Base-by-base conservation (phyloP, 2,329 filamentous ascomycete species). In the Ceratocystis destructans region DNA sequence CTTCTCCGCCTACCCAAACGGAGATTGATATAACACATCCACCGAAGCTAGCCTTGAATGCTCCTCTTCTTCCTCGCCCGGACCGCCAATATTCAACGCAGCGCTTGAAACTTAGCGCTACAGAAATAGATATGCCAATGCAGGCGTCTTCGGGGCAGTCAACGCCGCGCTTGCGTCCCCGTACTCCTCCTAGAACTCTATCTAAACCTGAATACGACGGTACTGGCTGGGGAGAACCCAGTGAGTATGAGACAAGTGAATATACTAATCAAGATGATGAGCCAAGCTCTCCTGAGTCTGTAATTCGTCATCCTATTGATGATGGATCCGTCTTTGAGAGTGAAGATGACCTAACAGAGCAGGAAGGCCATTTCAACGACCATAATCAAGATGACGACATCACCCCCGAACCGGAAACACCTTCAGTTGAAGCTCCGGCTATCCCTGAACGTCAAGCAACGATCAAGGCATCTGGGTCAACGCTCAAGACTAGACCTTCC, bases 401-500 rank as follows among this genome's bases (percentile, higher is more conserved):
- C 10, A 64, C 64, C 8, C 66, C 55, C 1, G 64, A 64, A 17
- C 66, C 64, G 2, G 72, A 75, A 22, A 76, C 79, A 1, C 77
- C 80, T 7, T 77, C 80, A 8, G 72, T 74, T 12, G 80, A 84
- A 59, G 83, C 84, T 0, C 84, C 85, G 1, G 80, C 80, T 45
- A 84, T 97, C 67, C 91, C 93, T 1, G 91, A 96, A 71, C 84
- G 86, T 61, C 78, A 90, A 61, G 90, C 93, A 3, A 96, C 93
- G 0, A 92, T 97, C 76, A 94, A 93, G 74, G 88, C 91, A 7
- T 86, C 88, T 25, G 89, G 90, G 6, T 90, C 89, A 10, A 90
- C 87, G 74, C 81, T 97, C 50, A 96, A 96, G 79, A 94, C 92
- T 0, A 84, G 93, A 44, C 85, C 90, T 17, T 96, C 93, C 1